A percentile compares a stretch with the other conserved stretches of the same genome.
Evolutionary conservation across 371 early-diverging fungal species (phyloP).

Genomic region (Mucor saturninus): DNA sequence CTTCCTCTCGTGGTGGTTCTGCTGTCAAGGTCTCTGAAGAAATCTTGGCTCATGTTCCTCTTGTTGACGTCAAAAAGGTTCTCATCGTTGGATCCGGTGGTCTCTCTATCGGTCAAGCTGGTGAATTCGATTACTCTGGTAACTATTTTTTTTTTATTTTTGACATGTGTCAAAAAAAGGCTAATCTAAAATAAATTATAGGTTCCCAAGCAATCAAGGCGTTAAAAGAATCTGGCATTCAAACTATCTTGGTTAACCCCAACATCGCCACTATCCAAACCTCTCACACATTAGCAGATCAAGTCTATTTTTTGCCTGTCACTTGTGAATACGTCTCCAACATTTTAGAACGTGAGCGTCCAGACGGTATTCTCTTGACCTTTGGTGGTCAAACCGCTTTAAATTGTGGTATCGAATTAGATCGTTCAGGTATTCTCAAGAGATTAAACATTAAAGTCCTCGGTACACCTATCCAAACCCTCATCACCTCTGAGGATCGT

Average conservation of each 20-base stretch:
- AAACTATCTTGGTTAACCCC: conserved; percentile 93
- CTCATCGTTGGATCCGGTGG: conserved; percentile 95
- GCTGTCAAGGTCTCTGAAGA: conserved; percentile 59
- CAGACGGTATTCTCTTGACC: conserved; percentile 92
- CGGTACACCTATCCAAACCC: conserved; percentile 91
- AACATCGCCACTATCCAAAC: conserved; percentile 98
- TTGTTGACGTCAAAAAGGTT: conserved; percentile 81
- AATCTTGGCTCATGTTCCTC: conserved; percentile 52
- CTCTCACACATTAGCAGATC: conserved; percentile 89
- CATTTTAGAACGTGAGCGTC: conserved; percentile 87
- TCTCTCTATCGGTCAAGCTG: conserved; percentile 95
- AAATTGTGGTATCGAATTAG: conserved; percentile 88
- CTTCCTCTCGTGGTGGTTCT: conserved; percentile 39
- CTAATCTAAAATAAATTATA: conserved; percentile 14
- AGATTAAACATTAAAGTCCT: conserved; percentile 84
- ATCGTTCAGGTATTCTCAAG: conserved; percentile 79
- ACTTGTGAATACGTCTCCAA: conserved; percentile 90
- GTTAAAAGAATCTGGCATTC: conserved; percentile 84
- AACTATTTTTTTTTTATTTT: conserved; percentile 11
- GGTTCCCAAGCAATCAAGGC: conserved; percentile 96
- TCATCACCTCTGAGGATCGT: conserved; percentile 91
- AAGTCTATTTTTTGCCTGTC: conserved; percentile 94
- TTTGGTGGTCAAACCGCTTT: conserved; percentile 97
- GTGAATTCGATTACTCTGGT: conserved; percentile 97
- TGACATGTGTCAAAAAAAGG: too few species aligned